Conservation (phyloP, 495 filamentous ascomycete genomes). For the Neurospora intermedia region DNA sequence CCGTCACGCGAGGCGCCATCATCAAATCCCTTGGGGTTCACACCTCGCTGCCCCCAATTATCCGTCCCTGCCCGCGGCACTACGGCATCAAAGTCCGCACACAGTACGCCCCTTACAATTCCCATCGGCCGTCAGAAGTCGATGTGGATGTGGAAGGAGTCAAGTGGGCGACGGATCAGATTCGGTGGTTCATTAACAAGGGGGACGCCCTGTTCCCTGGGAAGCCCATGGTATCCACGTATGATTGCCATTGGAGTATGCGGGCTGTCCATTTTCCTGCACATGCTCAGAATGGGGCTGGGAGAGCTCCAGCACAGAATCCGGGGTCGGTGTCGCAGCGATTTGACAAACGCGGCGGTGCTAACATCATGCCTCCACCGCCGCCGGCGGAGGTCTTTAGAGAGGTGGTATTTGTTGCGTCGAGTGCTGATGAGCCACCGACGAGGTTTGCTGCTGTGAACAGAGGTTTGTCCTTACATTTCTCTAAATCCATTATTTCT, state of each 20-base stretch:
- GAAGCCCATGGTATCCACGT: constrained; percentile 4
- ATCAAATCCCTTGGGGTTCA: constrained; percentile 21
- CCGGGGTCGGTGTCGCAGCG: background rate
- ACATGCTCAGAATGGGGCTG: background rate
- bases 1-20: constrained; percentile 22
- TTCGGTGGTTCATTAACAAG: constrained; percentile 18
- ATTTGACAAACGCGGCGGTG: background rate
- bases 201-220: constrained; percentile 19
- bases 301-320: background rate
- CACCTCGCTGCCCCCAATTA: constrained; percentile 7
- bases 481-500: background rate
- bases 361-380: background rate
- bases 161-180: constrained; percentile 15
- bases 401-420: constrained; percentile 17
- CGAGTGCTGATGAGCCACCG: constrained; percentile 8
- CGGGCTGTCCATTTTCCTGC: constrained; percentile 9
- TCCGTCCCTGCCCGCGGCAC: constrained; percentile 16
- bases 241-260: constrained; percentile 16
- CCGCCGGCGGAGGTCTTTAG: constrained; percentile 1
- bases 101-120: constrained; percentile 8
- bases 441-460: constrained; percentile 4
- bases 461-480: constrained; percentile 2
- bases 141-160: constrained; percentile 11
- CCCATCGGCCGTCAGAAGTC: constrained; percentile 3
- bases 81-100: constrained; percentile 19